phyloP scores from a whole-genome alignment of 768 basidiomycete species.

The Russula griseocarnosa region DNA sequence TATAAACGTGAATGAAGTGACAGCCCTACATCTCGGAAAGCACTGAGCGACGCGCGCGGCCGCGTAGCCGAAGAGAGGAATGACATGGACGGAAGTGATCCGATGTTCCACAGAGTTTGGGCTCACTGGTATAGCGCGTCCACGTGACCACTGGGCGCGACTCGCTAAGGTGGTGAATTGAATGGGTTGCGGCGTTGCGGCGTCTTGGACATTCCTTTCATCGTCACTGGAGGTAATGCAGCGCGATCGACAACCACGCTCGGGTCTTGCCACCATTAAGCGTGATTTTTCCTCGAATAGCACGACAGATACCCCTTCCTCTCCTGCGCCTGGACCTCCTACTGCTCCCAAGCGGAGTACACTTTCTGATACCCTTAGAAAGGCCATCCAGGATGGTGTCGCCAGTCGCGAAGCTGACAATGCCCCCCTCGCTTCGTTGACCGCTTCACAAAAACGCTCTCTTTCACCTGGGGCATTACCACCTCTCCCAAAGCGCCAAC shows the following conservation, averaged over 20 bases:
- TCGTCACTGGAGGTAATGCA: constrained; percentile 11
- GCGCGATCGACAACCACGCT: constrained; percentile 36
- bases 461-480: constrained; percentile 22
- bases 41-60: constrained; percentile 1
- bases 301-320: constrained; percentile 27
- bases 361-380: constrained; percentile 26
- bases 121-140: neutral
- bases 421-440: neutral
- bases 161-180: neutral
- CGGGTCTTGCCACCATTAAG: constrained; percentile 57
- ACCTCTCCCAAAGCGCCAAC: constrained; percentile 21
- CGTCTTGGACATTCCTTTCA: neutral
- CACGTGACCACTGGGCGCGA: constrained; percentile 13
- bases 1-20: constrained; percentile 11
- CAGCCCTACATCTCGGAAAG: neutral
- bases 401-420: constrained; percentile 24
- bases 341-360: constrained; percentile 39
- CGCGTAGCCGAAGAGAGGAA: constrained; percentile 6
- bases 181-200: neutral
- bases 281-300: constrained; percentile 56
- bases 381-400: constrained; percentile 27
- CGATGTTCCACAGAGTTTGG: neutral
- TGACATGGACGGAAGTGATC: constrained; percentile 8
- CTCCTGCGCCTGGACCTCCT: constrained; percentile 40
- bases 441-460: constrained; percentile 29